Conservation (phyloP, 768 basidiomycete genomes). For the Russula emetica region DNA sequence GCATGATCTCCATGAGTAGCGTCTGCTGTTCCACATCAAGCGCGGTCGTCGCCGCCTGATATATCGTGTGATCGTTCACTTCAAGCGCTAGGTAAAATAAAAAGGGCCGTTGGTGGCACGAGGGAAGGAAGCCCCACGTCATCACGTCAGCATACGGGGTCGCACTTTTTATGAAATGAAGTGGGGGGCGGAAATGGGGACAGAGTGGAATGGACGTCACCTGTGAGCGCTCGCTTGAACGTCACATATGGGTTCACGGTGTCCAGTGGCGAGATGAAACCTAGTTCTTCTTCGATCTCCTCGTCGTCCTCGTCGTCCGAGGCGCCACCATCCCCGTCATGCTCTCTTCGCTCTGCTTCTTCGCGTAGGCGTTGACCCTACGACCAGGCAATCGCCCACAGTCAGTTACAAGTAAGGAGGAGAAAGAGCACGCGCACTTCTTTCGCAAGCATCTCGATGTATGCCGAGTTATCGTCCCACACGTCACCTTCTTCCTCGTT, state of each 20-base stretch:
- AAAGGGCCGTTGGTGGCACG: neutral
- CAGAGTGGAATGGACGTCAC: constrained; percentile 42
- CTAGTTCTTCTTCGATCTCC: constrained; percentile 77
- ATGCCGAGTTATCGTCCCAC: constrained; percentile 86
- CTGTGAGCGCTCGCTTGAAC: constrained; percentile 74
- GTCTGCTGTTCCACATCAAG: constrained; percentile 75
- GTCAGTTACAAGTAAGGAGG: constrained; percentile 1
- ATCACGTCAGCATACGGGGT: neutral
- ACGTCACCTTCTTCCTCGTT: constrained; percentile 80
- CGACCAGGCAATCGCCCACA: neutral
- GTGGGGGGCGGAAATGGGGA: neutral
- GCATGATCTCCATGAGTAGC: constrained; percentile 81
- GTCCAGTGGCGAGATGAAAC: constrained; percentile 82
- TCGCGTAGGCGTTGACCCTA: constrained; percentile 73
- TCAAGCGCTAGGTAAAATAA: constrained; percentile 55
- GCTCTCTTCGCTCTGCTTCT: constrained; percentile 45
- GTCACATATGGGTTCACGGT: constrained; percentile 68
- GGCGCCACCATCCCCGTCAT: constrained; percentile 16
- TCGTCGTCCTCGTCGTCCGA: constrained; percentile 42
- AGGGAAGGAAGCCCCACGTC: constrained; percentile 5
- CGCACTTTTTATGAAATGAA: neutral
- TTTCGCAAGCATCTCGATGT: constrained; percentile 79
- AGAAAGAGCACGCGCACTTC: constrained; percentile 47
- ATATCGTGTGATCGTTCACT: constrained; percentile 59
- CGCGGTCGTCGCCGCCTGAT: constrained; percentile 69